phyloP scores from a whole-genome alignment of 768 basidiomycete genomes.

The Cystobasidium onofrii region DNA sequence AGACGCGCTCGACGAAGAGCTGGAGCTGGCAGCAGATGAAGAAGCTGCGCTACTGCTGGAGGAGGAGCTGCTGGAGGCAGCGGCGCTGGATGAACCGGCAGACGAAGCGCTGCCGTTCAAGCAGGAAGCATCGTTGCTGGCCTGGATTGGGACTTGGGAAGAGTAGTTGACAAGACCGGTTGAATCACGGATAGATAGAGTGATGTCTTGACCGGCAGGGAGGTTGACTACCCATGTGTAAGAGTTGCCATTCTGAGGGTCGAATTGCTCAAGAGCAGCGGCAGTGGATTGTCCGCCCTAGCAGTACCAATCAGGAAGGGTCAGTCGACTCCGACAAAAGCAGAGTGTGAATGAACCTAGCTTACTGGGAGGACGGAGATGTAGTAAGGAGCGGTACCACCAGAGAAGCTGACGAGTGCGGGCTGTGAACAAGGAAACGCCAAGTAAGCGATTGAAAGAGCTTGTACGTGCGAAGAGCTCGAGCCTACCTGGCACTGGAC shows the following conservation, averaged over 20 bases:
- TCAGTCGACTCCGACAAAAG: too few relatives aligned
- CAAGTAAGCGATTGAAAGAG: background rate
- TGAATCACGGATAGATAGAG: slow-evolving; percentile 5
- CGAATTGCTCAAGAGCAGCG: slow-evolving; percentile 23
- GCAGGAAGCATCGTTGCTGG: slow-evolving; percentile 19
- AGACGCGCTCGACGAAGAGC: background rate
- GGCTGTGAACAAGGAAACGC: background rate
- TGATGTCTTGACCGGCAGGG: slow-evolving; percentile 22
- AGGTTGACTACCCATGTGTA: slow-evolving; percentile 25
- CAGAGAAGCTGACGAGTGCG: slow-evolving; percentile 14
- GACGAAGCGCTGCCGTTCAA: background rate
- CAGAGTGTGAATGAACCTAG: too few relatives aligned
- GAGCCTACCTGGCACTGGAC: slow-evolving; percentile 19
- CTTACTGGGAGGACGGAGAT: slow-evolving; percentile 20
- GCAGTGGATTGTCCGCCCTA: slow-evolving; percentile 13
- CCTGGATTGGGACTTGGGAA: slow-evolving; percentile 26
- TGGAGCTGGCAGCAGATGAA: background rate
- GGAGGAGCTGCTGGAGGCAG: background rate
- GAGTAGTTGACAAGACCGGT: slow-evolving; percentile 31
- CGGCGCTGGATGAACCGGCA: background rate
- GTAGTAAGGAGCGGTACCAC: slow-evolving; percentile 26
- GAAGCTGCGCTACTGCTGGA: background rate
- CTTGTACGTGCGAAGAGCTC: background rate
- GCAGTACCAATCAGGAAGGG: too few relatives aligned
- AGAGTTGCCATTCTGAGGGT: slow-evolving; percentile 15